Conservation (phyloP, 2,329 filamentous ascomycete species). For the Cercospora berteroae region DNA sequence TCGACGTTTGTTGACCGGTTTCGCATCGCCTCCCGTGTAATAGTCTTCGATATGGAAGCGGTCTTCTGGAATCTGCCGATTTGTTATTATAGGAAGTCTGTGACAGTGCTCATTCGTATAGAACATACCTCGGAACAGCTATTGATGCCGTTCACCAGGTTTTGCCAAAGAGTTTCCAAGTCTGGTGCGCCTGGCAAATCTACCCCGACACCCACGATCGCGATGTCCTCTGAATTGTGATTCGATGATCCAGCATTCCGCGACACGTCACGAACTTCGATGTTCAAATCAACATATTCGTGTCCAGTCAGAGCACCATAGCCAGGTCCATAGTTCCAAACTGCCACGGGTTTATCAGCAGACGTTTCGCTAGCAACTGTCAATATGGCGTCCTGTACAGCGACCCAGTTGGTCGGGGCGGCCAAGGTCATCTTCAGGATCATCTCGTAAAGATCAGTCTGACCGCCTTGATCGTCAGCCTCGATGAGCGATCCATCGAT, state of each 20-base stretch:
- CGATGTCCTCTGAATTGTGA: slow-evolving; percentile 5
- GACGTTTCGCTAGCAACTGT: background rate
- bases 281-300: background rate
- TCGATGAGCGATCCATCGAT: slow-evolving; percentile 7
- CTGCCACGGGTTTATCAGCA: background rate
- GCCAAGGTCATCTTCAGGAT: slow-evolving; percentile 10
- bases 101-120: background rate
- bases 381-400: slow-evolving; percentile 7
- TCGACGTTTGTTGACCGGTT: slow-evolving; percentile 4
- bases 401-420: slow-evolving; percentile 10
- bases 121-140: slow-evolving; percentile 14
- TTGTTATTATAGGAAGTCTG: background rate
- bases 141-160: slow-evolving; percentile 9
- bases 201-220: slow-evolving; percentile 11
- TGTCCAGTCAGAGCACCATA: slow-evolving; percentile 11
- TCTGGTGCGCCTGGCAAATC: slow-evolving; percentile 10
- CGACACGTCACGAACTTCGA: slow-evolving; percentile 8
- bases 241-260: background rate
- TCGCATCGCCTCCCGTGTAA: slow-evolving; percentile 7
- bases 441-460: background rate
- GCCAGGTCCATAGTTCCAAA: slow-evolving; percentile 14
- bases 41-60: slow-evolving; percentile 16
- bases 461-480: background rate
- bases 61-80: slow-evolving; percentile 5
- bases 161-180: slow-evolving; percentile 9